Evolutionary conservation across 2,329 filamentous ascomycete species (phyloP), one percentile per base, ranked within the genome.

Genomic region (Colletotrichum sojae): DNA sequence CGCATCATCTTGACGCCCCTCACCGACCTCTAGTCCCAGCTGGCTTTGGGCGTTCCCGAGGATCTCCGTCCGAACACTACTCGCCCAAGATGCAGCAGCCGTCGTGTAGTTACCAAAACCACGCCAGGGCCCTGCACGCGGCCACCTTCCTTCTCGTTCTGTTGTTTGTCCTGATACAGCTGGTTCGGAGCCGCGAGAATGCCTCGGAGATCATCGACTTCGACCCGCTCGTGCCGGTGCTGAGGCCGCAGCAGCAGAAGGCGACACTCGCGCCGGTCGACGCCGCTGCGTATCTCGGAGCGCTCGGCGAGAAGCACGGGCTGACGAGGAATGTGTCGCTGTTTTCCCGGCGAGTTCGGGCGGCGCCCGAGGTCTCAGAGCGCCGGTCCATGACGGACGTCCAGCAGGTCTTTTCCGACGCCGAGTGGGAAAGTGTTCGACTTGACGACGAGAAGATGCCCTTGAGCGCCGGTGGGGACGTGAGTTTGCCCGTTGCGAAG

Each of bases 401-500:
- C 45, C 54, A 58, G 39, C 54, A 52, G 12, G 49, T 40, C 4
- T 58, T 70, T 51, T 27, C 25, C 2, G 52, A 25, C n/a, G n/a
- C 36, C 31, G 46, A 55, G 10, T 70, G 63, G 18, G 49, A 39
- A 6, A 59, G 22, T n/a, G n/a, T 70, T 18, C 48, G 31, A n/a
- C 63, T 63, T 63, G 57, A 63, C 31, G 52, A 68, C 39, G 52
- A 63, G 9, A 15, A 22, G 9, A 12, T 53, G 43, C 25, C 18
- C 3, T 52, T 43, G 39, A 36, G 40, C 22, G 16, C 18, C 5
- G 40, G 16, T 12, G 67, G 27, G 10, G 52, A 25, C 10, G 54
- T 16, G 12, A 63, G 75, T 16, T 72, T 85, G 51, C 76, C 80
- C 3, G 72, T 81, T 13, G 74, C 76, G 5, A 66, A 67, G 27